Base-by-base conservation (phyloP, 1,284 basidiomycete species). In the Boletus smithii region DNA sequence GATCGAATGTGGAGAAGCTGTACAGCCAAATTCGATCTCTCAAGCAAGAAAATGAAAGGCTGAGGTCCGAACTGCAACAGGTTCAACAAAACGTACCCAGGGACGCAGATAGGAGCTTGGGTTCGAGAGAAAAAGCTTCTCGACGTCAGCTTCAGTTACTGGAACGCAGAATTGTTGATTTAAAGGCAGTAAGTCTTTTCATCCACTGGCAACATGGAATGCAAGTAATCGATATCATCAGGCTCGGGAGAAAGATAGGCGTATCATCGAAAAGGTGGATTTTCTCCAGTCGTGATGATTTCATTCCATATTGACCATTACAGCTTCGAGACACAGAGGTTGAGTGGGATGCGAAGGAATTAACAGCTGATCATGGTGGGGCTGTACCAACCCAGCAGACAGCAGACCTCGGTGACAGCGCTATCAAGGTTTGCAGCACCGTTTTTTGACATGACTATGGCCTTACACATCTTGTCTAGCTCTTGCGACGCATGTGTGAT, bases 401-500 rank as follows among this genome's bases (percentile, higher is more conserved):
- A 8, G n/a, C 9, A 31, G 34, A 62, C 27, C 55, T 45, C 11
- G 44, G 33, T 14, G 48, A 59, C 18, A 30, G 6, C 2, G 58
- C 49, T 24, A 39, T 48, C 7, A 45, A 40, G 44, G 53, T 48
- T 38, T 17, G 47, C 31, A 37, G 3, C 14, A 27, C 35, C 26
- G 1, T 46, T 36, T 46, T 32, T 10, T 23, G 30, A 37, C 9
- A 11, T 18, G 16, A n/a, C 4, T 10, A 22, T 41, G 8, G 20
- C 22, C 17, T 16, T 44, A 26, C 22, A 42, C 16, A 17, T 37
- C 30, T 17, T 44, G 22, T 37, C 32, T 42, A 79, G 77, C 65
- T 78, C 26, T 59, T 80, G 40, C 68, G 71, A 23, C 53, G 51
- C 13, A 71, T 77, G 52, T 62, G 67, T 20, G 69, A 73, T 36